Percentiles rank a stretch among this genome's conserved stretches.
These are phyloP conservation scores for Aspergillus egyptiacus DNA, from an alignment of 495 filamentous ascomycete species.

Conservation along the genomic window DNA sequence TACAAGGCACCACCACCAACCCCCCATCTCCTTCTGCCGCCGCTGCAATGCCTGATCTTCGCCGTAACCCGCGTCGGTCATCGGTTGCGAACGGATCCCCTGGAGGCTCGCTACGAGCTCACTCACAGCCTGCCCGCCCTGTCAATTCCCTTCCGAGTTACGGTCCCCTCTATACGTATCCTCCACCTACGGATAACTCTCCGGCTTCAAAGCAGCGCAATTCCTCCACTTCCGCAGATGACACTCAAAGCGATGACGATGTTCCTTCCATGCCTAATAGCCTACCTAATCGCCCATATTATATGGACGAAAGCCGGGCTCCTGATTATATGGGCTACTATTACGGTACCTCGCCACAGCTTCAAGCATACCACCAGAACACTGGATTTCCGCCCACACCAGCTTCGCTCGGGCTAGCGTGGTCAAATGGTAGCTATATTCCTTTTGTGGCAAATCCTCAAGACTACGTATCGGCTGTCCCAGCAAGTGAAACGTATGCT, in stretches of 20 bases:
- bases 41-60: conserved; percentile 47
- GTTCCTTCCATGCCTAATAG: conserved; percentile 38
- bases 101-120: conserved; percentile 50
- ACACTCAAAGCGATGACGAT: conserved; percentile 38
- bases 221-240: conserved; percentile 31
- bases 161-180: conserved; percentile 34
- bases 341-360: conserved; percentile 50
- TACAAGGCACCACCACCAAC: conserved; percentile 51
- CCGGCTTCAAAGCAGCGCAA: conserved; percentile 30
- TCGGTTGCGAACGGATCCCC: conserved; percentile 49
- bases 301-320: conserved; percentile 41
- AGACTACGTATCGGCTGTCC: conserved; percentile 37
- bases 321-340: conserved; percentile 66
- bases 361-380: conserved; percentile 44
- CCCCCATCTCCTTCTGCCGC: conserved; percentile 58
- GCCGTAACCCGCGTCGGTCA: conserved; percentile 51
- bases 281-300: conserved; percentile 34
- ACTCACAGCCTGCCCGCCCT: conserved; percentile 59
- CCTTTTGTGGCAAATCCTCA: conserved; percentile 36
- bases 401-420: conserved; percentile 41
- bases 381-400: conserved; percentile 41
- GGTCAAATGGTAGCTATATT: conserved; percentile 42
- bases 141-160: conserved; percentile 40
- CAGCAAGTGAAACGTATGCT: conserved; percentile 24
- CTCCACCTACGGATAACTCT: conserved; percentile 31